Percentiles rank a stretch among this genome's conserved stretches.
Evolutionary conservation across 2,329 filamentous ascomycete genomes (phyloP).

Genomic region (Epichloe festucae): DNA sequence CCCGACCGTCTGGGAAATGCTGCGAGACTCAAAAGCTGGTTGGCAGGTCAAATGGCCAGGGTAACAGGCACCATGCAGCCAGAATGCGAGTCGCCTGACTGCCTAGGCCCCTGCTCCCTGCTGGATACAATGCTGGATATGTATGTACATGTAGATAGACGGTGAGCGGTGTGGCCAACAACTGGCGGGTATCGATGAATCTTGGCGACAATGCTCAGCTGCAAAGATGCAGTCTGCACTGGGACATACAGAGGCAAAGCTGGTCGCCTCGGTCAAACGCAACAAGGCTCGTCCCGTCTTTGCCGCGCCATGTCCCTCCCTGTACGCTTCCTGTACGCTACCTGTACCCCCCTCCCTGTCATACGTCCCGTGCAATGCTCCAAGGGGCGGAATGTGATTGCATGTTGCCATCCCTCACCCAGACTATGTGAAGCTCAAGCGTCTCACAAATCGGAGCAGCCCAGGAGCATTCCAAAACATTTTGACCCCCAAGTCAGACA

Average conservation of each 20-base stretch:
- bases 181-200: background rate
- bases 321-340: too few relatives aligned
- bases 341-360: too few relatives aligned
- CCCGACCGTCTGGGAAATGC: conserved; percentile 22
- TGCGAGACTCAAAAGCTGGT: conserved; percentile 14
- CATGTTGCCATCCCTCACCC: too few relatives aligned
- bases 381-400: too few relatives aligned
- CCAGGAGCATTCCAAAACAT: too few relatives aligned
- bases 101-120: background rate
- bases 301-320: conserved; percentile 11
- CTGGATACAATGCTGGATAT: background rate
- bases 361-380: too few relatives aligned
- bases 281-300: conserved; percentile 24
- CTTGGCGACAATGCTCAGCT: background rate
- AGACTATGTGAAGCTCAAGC: too few relatives aligned
- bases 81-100: background rate
- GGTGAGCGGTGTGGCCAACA: background rate
- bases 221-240: background rate
- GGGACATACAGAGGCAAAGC: too few relatives aligned
- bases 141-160: background rate
- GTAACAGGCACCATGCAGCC: background rate
- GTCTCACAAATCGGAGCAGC: too few relatives aligned
- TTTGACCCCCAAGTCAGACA: too few relatives aligned
- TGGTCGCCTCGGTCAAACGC: conserved; percentile 5
- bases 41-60: background rate